A percentile compares a stretch with the other conserved stretches of the same genome.
These are phyloP conservation scores for Lagerstroemia speciosa DNA, from an alignment of 345 rosid genomes.

Conservation along the genomic window DNA sequence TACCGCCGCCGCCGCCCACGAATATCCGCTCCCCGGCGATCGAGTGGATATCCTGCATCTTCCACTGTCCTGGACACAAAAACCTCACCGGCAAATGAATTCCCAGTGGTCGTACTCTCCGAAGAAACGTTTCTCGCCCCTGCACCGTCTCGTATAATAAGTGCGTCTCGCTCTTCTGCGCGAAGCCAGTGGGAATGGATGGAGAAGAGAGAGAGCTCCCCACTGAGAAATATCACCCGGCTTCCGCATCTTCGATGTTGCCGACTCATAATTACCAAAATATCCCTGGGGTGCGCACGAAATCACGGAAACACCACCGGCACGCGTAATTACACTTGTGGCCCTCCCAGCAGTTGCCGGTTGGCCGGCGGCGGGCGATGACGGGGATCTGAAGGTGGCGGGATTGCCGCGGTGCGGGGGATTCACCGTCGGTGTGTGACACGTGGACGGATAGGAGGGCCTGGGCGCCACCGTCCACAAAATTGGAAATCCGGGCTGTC, in stretches of 20 bases:
- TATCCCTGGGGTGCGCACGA: not conserved
- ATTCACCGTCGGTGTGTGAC: slow-evolving; percentile 19
- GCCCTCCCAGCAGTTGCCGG: not conserved
- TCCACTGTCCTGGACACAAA: not conserved
- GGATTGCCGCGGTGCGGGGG: slow-evolving; percentile 10
- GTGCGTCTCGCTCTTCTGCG: no score
- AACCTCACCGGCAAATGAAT: not conserved
- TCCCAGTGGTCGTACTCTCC: not conserved
- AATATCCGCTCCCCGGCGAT: slow-evolving; percentile 31
- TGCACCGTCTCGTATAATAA: not conserved
- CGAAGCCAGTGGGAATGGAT: no score
- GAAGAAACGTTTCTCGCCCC: not conserved
- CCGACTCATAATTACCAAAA: no score
- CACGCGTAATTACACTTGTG: not conserved
- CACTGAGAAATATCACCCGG: no score
- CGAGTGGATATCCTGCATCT: slow-evolving; percentile 61
- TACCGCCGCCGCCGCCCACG: slow-evolving; percentile 32
- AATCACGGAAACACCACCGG: not conserved
- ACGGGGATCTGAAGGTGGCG: not conserved
- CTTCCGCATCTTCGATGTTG: no score
- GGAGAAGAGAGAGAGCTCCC: no score
- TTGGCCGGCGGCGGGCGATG: slow-evolving; percentile 5
- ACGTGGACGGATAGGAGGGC: slow-evolving; percentile 34
- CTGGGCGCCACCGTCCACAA: slow-evolving; percentile 39
- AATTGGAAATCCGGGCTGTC: slow-evolving; percentile 29